Base-by-base conservation (phyloP, 176 grass and related monocot genomes). In the Areca catechu region DNA sequence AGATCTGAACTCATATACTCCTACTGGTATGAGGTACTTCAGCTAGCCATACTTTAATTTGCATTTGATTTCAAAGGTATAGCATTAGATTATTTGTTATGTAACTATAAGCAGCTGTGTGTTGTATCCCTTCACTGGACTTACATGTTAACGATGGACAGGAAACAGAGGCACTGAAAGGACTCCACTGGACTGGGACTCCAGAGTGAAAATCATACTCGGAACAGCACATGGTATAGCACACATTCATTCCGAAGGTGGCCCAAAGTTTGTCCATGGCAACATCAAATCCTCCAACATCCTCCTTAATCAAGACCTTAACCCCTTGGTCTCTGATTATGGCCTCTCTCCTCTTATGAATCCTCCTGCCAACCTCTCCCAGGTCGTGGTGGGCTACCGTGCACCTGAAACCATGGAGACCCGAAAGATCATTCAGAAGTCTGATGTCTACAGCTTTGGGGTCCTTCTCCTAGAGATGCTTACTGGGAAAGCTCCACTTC, bases 231-330 rank as follows among this genome's bases (percentile, higher is more conserved):
- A 76, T 24, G 78, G 80, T 51, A 85, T 98, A 15, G 76, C 71
- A 48, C 73, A 89, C 37, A 89, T 98, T 48, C 93, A 98, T 53
- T 74, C 83, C 49, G 81, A 88, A 92, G 80, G 81, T 4, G 84
- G 93, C 51, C 24, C 81, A 51, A 98, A 85, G 78, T 60, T 98
- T 15, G 66, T 82, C 55, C 93, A 98, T 70, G 93, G 88, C 66
- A 98, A 98, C 65, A 89, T 98, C 66, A 98, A 98, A 71, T 89
- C 93, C 37, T 69, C 84, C 53, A 98, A 98, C n/a, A 76, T 98
- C 21, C 88, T 98, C 69, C 79, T 98, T 5, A 67, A 85, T 43
- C 75, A 80, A 61, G 81, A 82, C 22, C 81, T 83, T 63, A 80
- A 68, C 4, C 84, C 93, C 14, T 49, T 73, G 30, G 74, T 92